Evolutionary conservation across 2,329 filamentous ascomycete species (phyloP), one percentile per base, ranked within the genome.

Genomic region (Cercospora berteroae): DNA sequence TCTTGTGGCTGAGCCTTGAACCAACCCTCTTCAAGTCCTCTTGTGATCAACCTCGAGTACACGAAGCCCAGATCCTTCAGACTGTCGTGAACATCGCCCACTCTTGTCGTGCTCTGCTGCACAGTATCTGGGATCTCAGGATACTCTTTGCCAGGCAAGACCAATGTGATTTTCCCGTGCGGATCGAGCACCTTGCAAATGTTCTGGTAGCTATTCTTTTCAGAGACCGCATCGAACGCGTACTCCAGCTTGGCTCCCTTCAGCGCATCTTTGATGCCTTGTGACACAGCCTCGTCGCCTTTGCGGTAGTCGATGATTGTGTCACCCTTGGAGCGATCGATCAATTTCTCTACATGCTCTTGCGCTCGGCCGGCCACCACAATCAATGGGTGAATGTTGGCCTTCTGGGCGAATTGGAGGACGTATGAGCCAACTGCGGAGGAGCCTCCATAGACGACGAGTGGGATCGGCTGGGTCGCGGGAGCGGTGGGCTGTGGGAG

Each of bases 371-470:
- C 88, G 0, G 87, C 86, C 6, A 90, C 80, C 66, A 82, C 83
- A 70, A 90, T 87, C 52, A 89, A 77, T 0, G 88, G 88, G 76
- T 89, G 86, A 67, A 90, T 86, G 74, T 87, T 85, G 69, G 73
- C 76, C 0, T 65, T 78, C 4, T 71, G 73, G 10, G 86, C 86
- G 18, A 89, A 80, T 74, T 90, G 86, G 48, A 89, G 77, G 0
- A 83, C 83, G 72, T 85, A 89, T 8, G 84, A 79, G 8, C 88
- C 88, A 1, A 89, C 87, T 0, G 87, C 82, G 0, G 83, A 83
- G 1, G 84, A 81, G 0, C 81, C 85, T 33, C 83, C 83, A 71
- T 85, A 85, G 59, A 86, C 77, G 4, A 86, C 76, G 3, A 77
- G 69, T 7, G 75, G 75, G n/a, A 73, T 78, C 0, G 71, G 64